Evolutionary conservation across 192 early-diverging fungal species (phyloP), one percentile per base, ranked within the genome.

Genomic region (Gamsiella multidivaricata): DNA sequence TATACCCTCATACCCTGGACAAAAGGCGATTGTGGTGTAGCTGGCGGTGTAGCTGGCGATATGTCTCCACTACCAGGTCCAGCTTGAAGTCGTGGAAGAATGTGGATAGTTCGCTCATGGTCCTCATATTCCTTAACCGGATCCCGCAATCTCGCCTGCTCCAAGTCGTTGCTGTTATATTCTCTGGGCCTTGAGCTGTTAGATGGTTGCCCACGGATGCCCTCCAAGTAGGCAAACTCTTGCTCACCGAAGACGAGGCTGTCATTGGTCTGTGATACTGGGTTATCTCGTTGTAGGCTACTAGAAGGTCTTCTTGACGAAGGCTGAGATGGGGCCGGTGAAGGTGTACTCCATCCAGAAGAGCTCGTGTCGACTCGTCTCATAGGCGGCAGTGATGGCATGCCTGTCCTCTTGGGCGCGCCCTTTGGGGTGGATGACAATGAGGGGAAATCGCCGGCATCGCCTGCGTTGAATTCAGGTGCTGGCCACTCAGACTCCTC

Each of bases 401-500:
- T 54, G 18, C 72, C 57, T 22, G 31, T 9, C 32, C 22, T 52
- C 22, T 63, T 67, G 5, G 45, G 25, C 20, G 43, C 28, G 17
- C 51, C 25, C 18, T 52, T 56, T 12, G 29, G 10, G 20, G 41
- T 49, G 20, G 20, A 2, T 8, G 50, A 8, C 22, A 76, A 55
- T 1, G 65, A 37, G 17, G 73, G 73, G 53, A 76, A 76, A 43
- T 76, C 65, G 9, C 37, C 50, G 20, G 46, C 43, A 7, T 29
- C 57, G 20, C 28, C 34, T 8, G 33, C 28, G 29, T 65, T 33
- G 29, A 66, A 75, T 2, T 49, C 37, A 12, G 63, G 62, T n/a
- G 51, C 56, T 14, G 42, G 22, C 71, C 71, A 75, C 33, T 75
- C 62, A n/a, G 63, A 32, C 26, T 60, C 26, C 29, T 17, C 32